Percentiles rank a stretch among this genome's conserved stretches.
These are phyloP conservation scores for Neurospora sp. DNA, from an alignment of 495 filamentous ascomycete genomes.

Conservation along the genomic window DNA sequence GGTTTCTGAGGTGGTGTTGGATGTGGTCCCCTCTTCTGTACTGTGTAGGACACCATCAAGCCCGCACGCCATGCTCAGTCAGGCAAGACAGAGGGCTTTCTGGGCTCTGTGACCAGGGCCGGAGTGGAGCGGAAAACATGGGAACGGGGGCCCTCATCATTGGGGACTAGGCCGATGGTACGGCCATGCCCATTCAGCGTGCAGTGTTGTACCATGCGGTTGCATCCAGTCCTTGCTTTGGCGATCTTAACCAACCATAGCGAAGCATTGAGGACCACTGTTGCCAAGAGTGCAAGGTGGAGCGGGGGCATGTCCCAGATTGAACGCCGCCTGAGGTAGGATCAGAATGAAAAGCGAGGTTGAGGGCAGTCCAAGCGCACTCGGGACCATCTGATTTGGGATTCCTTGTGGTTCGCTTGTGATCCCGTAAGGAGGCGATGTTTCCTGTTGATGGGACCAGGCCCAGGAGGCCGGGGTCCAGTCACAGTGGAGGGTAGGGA, in stretches of 20 bases:
- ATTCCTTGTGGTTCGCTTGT: neutral
- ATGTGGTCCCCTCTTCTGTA: neutral
- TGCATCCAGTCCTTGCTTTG: conserved; percentile 5
- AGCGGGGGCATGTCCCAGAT: conserved; percentile 9
- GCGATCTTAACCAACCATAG: neutral
- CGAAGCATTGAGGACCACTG: neutral
- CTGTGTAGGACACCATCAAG: conserved; percentile 4
- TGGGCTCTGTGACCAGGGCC: neutral
- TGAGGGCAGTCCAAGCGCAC: neutral
- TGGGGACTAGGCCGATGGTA: conserved; percentile 3
- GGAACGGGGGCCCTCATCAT: conserved; percentile 8
- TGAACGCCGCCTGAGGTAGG: conserved; percentile 18
- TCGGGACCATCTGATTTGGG: neutral
- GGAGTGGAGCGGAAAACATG: conserved; percentile 4
- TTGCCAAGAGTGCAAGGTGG: conserved; percentile 3
- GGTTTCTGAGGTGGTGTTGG: neutral
- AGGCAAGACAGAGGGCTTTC: conserved; percentile 2
- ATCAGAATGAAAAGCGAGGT: neutral
- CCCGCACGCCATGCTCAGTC: neutral
- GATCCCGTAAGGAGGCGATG: conserved; percentile 10
- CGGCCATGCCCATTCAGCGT: conserved; percentile 3
- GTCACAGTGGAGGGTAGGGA: conserved; percentile 8
- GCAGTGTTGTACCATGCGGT: conserved; percentile 6
- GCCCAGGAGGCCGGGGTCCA: conserved; percentile 7
- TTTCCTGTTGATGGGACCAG: conserved; percentile 8